Evolutionary conservation across 345 rosid genomes (phyloP).

Genomic region (Psidium friedrichsthalianum): DNA sequence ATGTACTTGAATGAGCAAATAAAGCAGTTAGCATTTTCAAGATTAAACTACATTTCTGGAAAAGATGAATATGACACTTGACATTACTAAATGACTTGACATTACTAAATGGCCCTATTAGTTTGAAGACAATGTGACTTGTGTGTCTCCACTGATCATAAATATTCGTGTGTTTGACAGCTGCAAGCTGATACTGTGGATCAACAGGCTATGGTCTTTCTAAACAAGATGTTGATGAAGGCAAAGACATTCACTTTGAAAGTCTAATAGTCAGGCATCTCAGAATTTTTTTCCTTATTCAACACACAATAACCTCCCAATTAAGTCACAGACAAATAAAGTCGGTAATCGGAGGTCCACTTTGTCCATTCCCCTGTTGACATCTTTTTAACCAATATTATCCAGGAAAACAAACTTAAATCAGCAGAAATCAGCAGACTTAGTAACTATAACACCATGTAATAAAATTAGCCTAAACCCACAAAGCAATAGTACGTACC

Average conservation of each 20-base stretch:
- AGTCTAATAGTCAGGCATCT: not conserved
- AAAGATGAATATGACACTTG: not conserved
- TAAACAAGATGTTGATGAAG: not conserved
- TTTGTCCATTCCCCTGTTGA: not conserved
- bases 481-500: slow-evolving; percentile 20
- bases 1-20: not conserved
- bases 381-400: not conserved
- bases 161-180: not conserved
- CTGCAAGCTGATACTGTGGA: not conserved
- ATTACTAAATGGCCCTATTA: not conserved
- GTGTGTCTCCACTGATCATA: not conserved
- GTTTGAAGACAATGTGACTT: not conserved
- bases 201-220: not conserved
- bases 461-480: not conserved
- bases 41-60: not conserved
- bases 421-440: not conserved
- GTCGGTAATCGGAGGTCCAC: not conserved
- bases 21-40: not conserved
- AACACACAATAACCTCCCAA: not conserved
- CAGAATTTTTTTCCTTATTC: not conserved
- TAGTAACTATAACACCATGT: not conserved
- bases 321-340: not conserved
- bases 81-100: not conserved
- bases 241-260: not conserved
- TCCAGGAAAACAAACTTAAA: not conserved